Conservation (phyloP, 2,329 filamentous ascomycete species). For the Metarhizium guizhouense region DNA sequence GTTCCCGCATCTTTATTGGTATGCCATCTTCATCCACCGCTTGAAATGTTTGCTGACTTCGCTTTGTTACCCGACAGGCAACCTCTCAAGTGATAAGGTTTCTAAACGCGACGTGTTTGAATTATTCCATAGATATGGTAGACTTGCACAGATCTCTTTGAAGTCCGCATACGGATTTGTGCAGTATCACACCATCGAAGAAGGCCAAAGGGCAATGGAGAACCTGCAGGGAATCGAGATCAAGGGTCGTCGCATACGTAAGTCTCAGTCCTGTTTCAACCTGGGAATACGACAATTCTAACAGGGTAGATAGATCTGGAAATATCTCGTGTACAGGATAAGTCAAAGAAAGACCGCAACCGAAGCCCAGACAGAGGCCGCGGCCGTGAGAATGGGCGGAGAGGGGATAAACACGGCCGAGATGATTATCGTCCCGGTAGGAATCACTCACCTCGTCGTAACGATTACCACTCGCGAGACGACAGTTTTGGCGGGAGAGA, state of each 20-base stretch:
- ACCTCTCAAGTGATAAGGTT: constrained; percentile 85
- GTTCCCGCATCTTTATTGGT: constrained; percentile 76
- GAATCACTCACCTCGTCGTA: constrained; percentile 48
- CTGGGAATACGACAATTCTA: constrained; percentile 17
- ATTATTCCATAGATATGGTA: constrained; percentile 76
- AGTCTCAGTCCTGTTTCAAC: constrained; percentile 28
- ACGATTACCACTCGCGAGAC: constrained; percentile 49
- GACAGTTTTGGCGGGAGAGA: constrained; percentile 44
- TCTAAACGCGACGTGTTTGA: constrained; percentile 92
- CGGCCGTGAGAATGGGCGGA: constrained; percentile 33
- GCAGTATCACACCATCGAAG: constrained; percentile 71
- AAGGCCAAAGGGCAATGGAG: constrained; percentile 67
- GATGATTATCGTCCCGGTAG: constrained; percentile 59
- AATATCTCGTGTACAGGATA: constrained; percentile 80
- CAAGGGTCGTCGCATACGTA: constrained; percentile 87
- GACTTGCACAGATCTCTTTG: constrained; percentile 86
- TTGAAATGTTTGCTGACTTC: constrained; percentile 9
- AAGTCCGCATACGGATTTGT: constrained; percentile 97
- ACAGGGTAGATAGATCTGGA: constrained; percentile 58
- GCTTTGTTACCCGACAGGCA: constrained; percentile 47
- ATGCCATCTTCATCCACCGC: constrained; percentile 24
- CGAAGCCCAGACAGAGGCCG: constrained; percentile 53
- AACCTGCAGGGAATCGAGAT: constrained; percentile 73
- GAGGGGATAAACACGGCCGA: constrained; percentile 38
- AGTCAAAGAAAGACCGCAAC: constrained; percentile 51